Evolutionary conservation across 805 yeast species (phyloP).

Genomic region (Kuraishia floccosa): DNA sequence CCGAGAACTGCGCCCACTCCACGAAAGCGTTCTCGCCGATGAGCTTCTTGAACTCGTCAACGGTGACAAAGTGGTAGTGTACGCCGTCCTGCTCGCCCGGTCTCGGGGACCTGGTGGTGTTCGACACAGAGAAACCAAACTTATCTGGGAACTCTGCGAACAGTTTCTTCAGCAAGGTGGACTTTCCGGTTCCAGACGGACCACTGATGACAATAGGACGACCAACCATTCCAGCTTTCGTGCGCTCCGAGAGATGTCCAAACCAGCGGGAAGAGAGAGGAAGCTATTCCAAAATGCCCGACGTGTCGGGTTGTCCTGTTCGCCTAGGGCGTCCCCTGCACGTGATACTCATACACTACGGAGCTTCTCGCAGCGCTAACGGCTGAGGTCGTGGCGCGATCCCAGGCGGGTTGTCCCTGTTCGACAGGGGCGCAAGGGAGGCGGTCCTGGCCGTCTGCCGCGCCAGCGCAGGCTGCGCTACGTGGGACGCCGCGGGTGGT

Average conservation of each 20-base stretch:
- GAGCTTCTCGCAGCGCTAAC: too few species aligned
- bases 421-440: too few species aligned
- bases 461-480: too few species aligned
- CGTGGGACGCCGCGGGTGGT: too few species aligned
- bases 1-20: constrained; percentile 97
- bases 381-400: neutral
- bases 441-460: too few species aligned
- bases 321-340: too few species aligned
- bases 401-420: neutral
- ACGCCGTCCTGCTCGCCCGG: constrained; percentile 82
- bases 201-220: constrained; percentile 95
- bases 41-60: constrained; percentile 67
- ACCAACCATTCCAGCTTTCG: constrained; percentile 8
- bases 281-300: too few species aligned
- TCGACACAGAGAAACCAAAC: constrained; percentile 91
- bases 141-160: constrained; percentile 82
- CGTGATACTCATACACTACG: too few species aligned
- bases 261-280: too few species aligned
- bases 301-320: neutral
- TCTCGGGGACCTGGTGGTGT: constrained; percentile 88
- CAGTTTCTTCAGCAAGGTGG: constrained; percentile 81
- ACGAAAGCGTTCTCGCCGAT: constrained; percentile 71
- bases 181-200: constrained; percentile 95
- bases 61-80: constrained; percentile 81
- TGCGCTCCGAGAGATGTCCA: neutral